phyloP scores from a whole-genome alignment of 2,329 filamentous ascomycete genomes.

The Fusarium verrucosum region DNA sequence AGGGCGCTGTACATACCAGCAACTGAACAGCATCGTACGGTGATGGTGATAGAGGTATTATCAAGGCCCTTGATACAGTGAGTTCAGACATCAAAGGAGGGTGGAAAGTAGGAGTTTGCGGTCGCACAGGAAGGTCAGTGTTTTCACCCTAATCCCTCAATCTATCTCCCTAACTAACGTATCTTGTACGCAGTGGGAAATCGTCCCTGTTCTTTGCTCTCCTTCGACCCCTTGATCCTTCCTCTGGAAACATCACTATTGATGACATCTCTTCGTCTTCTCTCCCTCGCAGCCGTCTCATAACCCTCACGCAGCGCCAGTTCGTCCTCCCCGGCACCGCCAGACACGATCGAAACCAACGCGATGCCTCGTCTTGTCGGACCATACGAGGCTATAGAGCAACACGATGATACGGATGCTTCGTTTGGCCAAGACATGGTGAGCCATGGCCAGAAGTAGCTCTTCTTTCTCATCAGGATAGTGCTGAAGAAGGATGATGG shows the following conservation, averaged over 20 bases:
- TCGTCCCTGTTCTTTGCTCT: slow-evolving; percentile 59
- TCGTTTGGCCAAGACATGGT: slow-evolving; percentile 49
- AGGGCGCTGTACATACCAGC: slow-evolving; percentile 43
- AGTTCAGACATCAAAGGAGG: slow-evolving; percentile 47
- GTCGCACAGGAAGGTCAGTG: slow-evolving; percentile 55
- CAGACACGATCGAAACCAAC: slow-evolving; percentile 55
- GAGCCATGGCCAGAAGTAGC: slow-evolving; percentile 60
- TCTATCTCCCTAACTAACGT: neutral
- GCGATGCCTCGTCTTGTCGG: slow-evolving; percentile 55
- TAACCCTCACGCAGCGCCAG: slow-evolving; percentile 60
- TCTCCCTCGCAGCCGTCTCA: slow-evolving; percentile 55
- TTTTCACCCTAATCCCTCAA: neutral
- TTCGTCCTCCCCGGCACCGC: slow-evolving; percentile 58
- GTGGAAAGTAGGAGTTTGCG: slow-evolving; percentile 62
- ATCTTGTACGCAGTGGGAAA: slow-evolving; percentile 55
- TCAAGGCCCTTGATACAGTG: slow-evolving; percentile 39
- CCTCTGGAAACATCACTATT: slow-evolving; percentile 51
- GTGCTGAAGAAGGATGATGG: slow-evolving; percentile 52
- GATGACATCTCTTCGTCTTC: slow-evolving; percentile 55
- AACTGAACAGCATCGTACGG: slow-evolving; percentile 45
- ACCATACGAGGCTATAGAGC: slow-evolving; percentile 53
- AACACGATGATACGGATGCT: slow-evolving; percentile 51
- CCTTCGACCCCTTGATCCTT: slow-evolving; percentile 58
- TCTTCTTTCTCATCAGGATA: slow-evolving; percentile 60
- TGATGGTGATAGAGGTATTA: neutral